These are phyloP conservation scores for Trichophyton simii DNA, from an alignment of 2,329 filamentous ascomycete genomes.

Conservation along the genomic window DNA sequence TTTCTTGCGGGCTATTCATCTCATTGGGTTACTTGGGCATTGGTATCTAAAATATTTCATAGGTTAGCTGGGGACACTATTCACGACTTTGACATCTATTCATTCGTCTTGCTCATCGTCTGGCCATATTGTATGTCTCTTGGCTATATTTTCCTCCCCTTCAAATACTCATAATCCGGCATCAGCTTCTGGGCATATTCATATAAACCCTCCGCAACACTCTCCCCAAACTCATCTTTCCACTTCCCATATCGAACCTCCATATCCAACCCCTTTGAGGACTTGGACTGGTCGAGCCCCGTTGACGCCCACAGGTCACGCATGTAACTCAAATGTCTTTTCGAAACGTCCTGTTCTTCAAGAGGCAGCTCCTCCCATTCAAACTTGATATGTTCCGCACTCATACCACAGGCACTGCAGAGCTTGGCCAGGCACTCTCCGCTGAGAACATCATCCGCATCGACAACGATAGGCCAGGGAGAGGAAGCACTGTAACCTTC, in stretches of 20 bases:
- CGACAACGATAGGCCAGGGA: conserved; percentile 21
- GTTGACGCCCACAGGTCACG: neutral
- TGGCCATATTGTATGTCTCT: neutral
- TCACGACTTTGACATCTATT: neutral
- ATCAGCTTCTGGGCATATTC: conserved; percentile 20
- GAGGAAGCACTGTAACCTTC: no score
- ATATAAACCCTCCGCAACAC: conserved; percentile 16
- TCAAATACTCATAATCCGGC: conserved; percentile 30
- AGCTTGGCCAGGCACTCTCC: conserved; percentile 18
- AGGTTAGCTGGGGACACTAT: neutral
- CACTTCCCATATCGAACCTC: conserved; percentile 21
- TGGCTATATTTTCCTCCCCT: conserved; percentile 7
- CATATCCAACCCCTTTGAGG: conserved; percentile 22
- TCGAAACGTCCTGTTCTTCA: neutral
- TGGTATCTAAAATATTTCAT: neutral
- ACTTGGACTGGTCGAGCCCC: conserved; percentile 16
- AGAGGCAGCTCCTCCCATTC: conserved; percentile 18
- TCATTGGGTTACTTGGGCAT: conserved; percentile 1
- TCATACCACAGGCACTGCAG: conserved; percentile 21
- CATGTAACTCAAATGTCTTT: conserved; percentile 8
- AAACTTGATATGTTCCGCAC: conserved; percentile 20
- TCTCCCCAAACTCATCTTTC: conserved; percentile 25
- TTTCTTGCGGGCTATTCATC: neutral
- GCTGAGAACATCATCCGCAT: conserved; percentile 29
- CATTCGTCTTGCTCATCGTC: neutral